These are phyloP conservation scores for Amniculicola lignicola DNA, from an alignment of 495 filamentous ascomycete species.

Conservation along the genomic window DNA sequence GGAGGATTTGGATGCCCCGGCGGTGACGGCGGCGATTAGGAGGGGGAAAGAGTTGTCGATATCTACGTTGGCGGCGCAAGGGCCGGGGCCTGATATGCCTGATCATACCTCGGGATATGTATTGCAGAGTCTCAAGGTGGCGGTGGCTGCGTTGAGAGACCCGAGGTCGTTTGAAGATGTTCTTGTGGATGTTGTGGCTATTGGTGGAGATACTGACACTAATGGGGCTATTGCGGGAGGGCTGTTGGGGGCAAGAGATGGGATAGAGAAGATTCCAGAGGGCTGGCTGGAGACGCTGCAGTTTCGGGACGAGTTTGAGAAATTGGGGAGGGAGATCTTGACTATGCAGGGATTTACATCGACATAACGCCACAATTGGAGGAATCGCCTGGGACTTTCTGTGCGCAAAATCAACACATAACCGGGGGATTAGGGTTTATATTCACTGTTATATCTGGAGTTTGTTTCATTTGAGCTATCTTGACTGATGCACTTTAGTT, in stretches of 20 bases:
- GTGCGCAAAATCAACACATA: too few relatives aligned
- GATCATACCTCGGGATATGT: slow-evolving; percentile 16
- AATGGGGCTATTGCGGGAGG: slow-evolving; percentile 31
- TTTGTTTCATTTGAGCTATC: too few relatives aligned
- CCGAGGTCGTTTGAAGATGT: slow-evolving; percentile 21
- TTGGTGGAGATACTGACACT: slow-evolving; percentile 30
- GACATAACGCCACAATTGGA: too few relatives aligned
- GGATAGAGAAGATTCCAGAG: slow-evolving; percentile 21
- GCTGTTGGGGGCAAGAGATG: slow-evolving; percentile 28
- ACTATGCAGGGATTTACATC: too few relatives aligned
- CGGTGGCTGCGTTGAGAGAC: slow-evolving; percentile 23
- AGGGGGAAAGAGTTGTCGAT: neutral
- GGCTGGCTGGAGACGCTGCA: slow-evolving; percentile 23
- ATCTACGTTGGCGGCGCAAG: slow-evolving; percentile 9
- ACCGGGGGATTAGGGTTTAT: too few relatives aligned
- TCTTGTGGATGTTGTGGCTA: slow-evolving; percentile 25
- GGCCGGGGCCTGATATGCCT: slow-evolving; percentile 1
- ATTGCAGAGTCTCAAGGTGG: slow-evolving; percentile 14
- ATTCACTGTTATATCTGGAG: too few relatives aligned
- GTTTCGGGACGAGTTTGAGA: slow-evolving; percentile 25
- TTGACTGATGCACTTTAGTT: too few relatives aligned
- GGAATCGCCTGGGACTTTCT: too few relatives aligned
- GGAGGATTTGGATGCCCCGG: slow-evolving; percentile 6
- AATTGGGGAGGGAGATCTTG: slow-evolving; percentile 6
- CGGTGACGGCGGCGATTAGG: slow-evolving; percentile 8